Percentiles rank a stretch among this genome's conserved stretches.
These are phyloP conservation scores for Aspergillus funiculosus DNA, from an alignment of 495 filamentous ascomycete genomes.

Conservation along the genomic window DNA sequence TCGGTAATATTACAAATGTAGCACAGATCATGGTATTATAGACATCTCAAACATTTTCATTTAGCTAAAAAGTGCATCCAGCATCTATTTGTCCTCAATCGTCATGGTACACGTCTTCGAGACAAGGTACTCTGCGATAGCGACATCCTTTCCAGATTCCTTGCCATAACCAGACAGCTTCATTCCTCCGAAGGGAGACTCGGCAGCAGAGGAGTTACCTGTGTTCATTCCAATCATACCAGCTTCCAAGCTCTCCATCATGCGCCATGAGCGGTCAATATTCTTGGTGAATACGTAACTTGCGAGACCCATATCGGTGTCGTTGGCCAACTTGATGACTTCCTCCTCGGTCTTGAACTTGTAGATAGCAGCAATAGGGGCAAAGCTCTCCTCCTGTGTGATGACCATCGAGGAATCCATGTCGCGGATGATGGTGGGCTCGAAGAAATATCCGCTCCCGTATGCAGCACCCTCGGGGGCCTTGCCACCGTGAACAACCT, in stretches of 20 bases:
- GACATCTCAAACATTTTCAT: no score
- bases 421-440: slow-evolving; percentile 45
- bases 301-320: slow-evolving; percentile 44
- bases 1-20: no score
- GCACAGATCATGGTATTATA: no score
- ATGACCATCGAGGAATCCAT: slow-evolving; percentile 43
- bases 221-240: slow-evolving; percentile 52
- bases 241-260: slow-evolving; percentile 45
- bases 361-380: slow-evolving; percentile 48
- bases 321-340: slow-evolving; percentile 45
- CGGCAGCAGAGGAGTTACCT: not conserved
- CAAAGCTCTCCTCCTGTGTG: slow-evolving; percentile 54
- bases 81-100: no score
- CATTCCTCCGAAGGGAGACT: not conserved
- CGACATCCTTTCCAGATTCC: not conserved
- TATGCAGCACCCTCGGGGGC: no score
- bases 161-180: not conserved
- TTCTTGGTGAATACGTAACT: slow-evolving; percentile 47
- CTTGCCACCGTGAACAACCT: slow-evolving; percentile 64
- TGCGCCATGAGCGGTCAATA: slow-evolving; percentile 39
- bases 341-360: slow-evolving; percentile 47
- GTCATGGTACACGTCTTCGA: not conserved
- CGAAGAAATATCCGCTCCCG: slow-evolving; percentile 48
- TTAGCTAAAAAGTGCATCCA: no score
- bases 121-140: not conserved